phyloP scores from a whole-genome alignment of 495 filamentous ascomycete species.

The Ramalina peruviana region DNA sequence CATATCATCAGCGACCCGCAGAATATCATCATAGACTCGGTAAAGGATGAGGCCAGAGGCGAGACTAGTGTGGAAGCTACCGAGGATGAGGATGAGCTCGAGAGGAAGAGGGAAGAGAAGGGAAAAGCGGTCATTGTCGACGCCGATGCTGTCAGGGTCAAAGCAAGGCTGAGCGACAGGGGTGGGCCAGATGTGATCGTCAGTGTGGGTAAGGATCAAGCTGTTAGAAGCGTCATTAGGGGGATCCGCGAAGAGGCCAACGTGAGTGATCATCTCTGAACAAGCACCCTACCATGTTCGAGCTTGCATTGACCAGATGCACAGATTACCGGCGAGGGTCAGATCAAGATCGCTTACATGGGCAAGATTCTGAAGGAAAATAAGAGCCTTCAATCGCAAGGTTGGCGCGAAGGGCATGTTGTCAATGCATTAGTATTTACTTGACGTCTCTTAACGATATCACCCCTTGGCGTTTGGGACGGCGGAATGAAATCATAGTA shows the following conservation, averaged over 20 bases:
- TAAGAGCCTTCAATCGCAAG: conserved; percentile 46
- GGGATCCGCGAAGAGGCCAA: conserved; percentile 49
- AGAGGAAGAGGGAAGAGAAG: conserved; percentile 54
- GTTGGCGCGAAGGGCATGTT: conserved; percentile 63
- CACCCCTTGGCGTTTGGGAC: too few species aligned
- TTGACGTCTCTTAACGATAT: conserved; percentile 5
- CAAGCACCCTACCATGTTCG: neutral
- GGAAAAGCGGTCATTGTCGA: conserved; percentile 33
- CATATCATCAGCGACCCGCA: conserved; percentile 63
- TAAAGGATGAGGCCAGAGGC: conserved; percentile 8
- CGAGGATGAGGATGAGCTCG: conserved; percentile 36
- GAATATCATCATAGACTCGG: conserved; percentile 41
- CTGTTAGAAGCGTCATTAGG: conserved; percentile 44
- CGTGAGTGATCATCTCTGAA: conserved; percentile 31
- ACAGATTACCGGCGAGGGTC: conserved; percentile 37
- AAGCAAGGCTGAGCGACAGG: conserved; percentile 55
- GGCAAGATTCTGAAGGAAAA: conserved; percentile 64
- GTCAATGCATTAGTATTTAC: conserved; percentile 66
- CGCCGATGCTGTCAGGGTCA: conserved; percentile 40
- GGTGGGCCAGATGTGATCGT: conserved; percentile 50
- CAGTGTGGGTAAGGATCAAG: conserved; percentile 43
- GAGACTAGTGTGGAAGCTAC: conserved; percentile 26
- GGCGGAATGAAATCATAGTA: too few species aligned
- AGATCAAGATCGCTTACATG: conserved; percentile 60
- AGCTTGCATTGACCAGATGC: neutral